Evolutionary conservation across 306 rosid genomes (phyloP), one percentile per base, ranked within the genome.

Genomic region (Begonia fuchsioides): DNA sequence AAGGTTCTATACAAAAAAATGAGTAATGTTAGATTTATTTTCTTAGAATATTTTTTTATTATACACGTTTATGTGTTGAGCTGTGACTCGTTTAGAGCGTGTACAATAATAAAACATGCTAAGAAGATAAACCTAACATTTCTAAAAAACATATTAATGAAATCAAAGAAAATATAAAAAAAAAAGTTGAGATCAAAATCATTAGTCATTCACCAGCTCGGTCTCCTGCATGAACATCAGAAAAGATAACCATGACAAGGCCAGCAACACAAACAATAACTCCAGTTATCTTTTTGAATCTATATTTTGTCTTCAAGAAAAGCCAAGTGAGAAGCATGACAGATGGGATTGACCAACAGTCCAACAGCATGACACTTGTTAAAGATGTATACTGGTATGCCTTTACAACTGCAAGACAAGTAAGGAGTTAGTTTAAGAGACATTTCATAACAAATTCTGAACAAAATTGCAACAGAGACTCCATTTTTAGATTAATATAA

Each of bases 331-430:
- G 83, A 67, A 90, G 73, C 95, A 90, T 78, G 57, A 85, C 95
- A 5, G 60, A 72, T 39, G 98, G 98, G 49, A 90, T 81, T 49
- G 95, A 55, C 98, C 98, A 90, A 72, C 95, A 85, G 71, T 83
- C 98, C 40, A 90, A 87, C 63, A 90, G 72, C 95, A 85, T 90
- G 46, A 90, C 94, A 39, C 95, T 90, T 15, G 98, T 90, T 38
- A 90, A 59, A 52, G 95, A 79, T 59, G 98, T 90, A 76, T 90
- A 84, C 65, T 90, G 95, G 71, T 90, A 90, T 15, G 98, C 95
- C 82, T 81, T 81, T 72, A 90, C 98, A 73, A 90, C 98, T 90
- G 85, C 80, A 44, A 32, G 50, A 67, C 35, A 17, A 61, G 45
- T 40, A 64, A 9, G 35, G n/a, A 19, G 3, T 3, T 32, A 48